Percentiles rank a stretch among this genome's conserved stretches.
These are phyloP conservation scores for Ganoderma boninense DNA, from an alignment of 1,284 basidiomycete species.

Conservation along the genomic window DNA sequence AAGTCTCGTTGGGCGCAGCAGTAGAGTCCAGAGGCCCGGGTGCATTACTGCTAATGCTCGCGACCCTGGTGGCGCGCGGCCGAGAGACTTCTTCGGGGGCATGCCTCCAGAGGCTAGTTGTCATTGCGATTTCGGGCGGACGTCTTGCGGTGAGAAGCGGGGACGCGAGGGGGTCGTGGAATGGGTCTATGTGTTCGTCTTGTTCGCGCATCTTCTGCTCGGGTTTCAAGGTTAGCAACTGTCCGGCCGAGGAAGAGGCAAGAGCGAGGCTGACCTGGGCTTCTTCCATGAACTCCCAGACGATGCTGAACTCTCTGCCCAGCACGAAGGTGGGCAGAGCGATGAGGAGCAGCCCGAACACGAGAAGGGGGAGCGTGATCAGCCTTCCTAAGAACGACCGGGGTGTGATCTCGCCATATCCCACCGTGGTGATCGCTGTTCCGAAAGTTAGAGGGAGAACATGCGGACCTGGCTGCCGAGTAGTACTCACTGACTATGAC, in stretches of 20 bases:
- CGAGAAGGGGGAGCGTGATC: slow-evolving; percentile 83
- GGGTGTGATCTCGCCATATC: slow-evolving; percentile 90
- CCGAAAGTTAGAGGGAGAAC: background rate
- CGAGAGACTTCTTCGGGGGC: slow-evolving; percentile 34
- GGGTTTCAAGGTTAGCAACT: slow-evolving; percentile 14
- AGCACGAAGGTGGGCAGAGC: slow-evolving; percentile 90
- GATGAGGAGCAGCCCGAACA: slow-evolving; percentile 87
- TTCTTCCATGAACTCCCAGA: slow-evolving; percentile 84
- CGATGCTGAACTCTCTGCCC: slow-evolving; percentile 86
- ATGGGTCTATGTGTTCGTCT: slow-evolving; percentile 28
- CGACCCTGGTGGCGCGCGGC: slow-evolving; percentile 30
- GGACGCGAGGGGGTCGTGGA: slow-evolving; percentile 32
- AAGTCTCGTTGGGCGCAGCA: background rate
- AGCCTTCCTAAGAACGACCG: slow-evolving; percentile 84
- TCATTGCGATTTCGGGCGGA: slow-evolving; percentile 21
- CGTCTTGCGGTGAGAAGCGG: slow-evolving; percentile 32
- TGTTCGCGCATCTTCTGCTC: slow-evolving; percentile 21
- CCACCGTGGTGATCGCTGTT: slow-evolving; percentile 82
- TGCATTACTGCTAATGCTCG: slow-evolving; percentile 13
- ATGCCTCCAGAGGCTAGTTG: slow-evolving; percentile 34
- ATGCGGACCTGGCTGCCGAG: background rate
- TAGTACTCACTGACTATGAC: slow-evolving; percentile 64
- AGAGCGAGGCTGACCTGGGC: slow-evolving; percentile 46
- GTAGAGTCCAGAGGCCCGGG: background rate
- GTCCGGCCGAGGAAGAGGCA: slow-evolving; percentile 5